phyloP scores from a whole-genome alignment of 2,329 filamentous ascomycete species.

The Aspergillus persii region DNA sequence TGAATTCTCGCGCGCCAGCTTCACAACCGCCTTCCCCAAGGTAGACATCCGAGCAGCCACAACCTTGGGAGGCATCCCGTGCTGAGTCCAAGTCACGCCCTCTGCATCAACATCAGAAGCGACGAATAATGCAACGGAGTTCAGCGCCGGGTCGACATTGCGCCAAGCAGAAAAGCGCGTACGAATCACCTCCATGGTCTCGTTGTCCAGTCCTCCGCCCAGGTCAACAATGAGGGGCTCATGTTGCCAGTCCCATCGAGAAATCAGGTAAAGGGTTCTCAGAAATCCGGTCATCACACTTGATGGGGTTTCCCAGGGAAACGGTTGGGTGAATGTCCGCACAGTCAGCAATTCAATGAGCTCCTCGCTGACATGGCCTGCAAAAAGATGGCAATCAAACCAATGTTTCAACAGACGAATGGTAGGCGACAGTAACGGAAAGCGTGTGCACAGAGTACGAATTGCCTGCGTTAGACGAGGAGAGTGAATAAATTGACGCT shows the following conservation, averaged over 20 bases:
- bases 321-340: slow-evolving; percentile 74
- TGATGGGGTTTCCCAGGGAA: slow-evolving; percentile 76
- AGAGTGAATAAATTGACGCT: slow-evolving; percentile 67
- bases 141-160: slow-evolving; percentile 84
- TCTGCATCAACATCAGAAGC: slow-evolving; percentile 75
- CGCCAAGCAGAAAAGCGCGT: slow-evolving; percentile 80
- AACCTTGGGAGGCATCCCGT: slow-evolving; percentile 69
- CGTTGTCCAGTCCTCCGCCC: slow-evolving; percentile 58
- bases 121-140: slow-evolving; percentile 74
- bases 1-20: slow-evolving; percentile 56
- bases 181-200: slow-evolving; percentile 61
- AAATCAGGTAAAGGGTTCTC: slow-evolving; percentile 73
- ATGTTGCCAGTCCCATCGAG: slow-evolving; percentile 87
- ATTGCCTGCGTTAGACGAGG: slow-evolving; percentile 81
- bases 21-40: slow-evolving; percentile 73
- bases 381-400: slow-evolving; percentile 81
- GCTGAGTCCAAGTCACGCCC: slow-evolving; percentile 77
- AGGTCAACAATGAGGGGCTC: slow-evolving; percentile 80
- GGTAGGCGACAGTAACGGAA: slow-evolving; percentile 74
- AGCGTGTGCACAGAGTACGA: slow-evolving; percentile 74
- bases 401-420: slow-evolving; percentile 85
- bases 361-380: slow-evolving; percentile 72
- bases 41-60: slow-evolving; percentile 79
- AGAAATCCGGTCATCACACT: slow-evolving; percentile 78
- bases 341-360: slow-evolving; percentile 80